Evolutionary conservation across 208 protist species (phyloP).

Genomic region (Perkinsela sp.): DNA sequence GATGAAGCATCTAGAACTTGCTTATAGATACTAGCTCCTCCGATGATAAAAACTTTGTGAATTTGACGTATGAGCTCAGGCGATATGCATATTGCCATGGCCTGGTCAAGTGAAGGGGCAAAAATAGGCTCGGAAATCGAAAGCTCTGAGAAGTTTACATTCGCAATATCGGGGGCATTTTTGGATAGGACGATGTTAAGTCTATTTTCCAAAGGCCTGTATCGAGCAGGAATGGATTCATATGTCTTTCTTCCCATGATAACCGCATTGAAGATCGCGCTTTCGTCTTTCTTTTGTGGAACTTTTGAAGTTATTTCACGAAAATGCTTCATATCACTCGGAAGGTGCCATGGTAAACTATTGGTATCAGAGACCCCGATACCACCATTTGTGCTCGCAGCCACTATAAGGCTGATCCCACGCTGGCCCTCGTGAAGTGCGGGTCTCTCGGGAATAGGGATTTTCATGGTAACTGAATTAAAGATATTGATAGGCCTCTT

Average conservation of each 20-base stretch:
- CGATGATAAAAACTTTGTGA: constrained; percentile 58
- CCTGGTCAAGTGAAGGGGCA: neutral
- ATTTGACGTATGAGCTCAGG: constrained; percentile 1
- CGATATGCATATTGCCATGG: neutral
- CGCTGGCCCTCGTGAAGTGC: constrained; percentile 13
- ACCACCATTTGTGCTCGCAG: constrained; percentile 20
- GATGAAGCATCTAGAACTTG: constrained; percentile 15
- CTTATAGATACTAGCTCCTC: constrained; percentile 50
- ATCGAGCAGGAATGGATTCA: constrained; percentile 66
- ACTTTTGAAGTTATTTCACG: constrained; percentile 27
- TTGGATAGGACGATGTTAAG: constrained; percentile 66
- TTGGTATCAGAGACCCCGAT: constrained; percentile 39
- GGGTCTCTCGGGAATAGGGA: neutral
- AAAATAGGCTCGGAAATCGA: neutral
- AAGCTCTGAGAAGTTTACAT: neutral
- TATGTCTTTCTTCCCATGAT: constrained; percentile 88
- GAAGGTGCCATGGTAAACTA: constrained; percentile 44
- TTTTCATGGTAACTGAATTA: constrained; percentile 1
- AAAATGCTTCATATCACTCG: constrained; percentile 60
- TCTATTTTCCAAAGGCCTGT: constrained; percentile 51
- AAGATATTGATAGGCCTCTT: constrained; percentile 3
- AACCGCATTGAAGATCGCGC: constrained; percentile 56
- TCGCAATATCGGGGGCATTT: neutral
- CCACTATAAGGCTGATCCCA: constrained; percentile 37
- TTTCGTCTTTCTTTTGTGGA: constrained; percentile 1